Conservation (phyloP, 345 rosid genomes). For the Linum tenue region DNA sequence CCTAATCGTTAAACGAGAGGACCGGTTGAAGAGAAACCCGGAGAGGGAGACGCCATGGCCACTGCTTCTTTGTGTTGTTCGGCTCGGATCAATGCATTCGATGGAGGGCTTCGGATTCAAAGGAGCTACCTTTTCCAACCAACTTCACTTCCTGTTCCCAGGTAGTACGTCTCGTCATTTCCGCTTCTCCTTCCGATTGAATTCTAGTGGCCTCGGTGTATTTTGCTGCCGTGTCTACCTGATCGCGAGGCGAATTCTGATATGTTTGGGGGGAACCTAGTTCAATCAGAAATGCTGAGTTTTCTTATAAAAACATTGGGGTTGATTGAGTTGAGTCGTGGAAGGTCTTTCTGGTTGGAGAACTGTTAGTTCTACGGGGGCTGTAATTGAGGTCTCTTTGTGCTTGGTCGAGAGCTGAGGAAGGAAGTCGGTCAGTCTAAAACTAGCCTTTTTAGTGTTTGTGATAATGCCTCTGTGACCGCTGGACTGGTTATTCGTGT, state of each 20-base stretch:
- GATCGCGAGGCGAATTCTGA: neutral
- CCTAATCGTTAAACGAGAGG: conserved; percentile 13
- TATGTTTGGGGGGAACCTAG: conserved; percentile 6
- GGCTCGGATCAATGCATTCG: conserved; percentile 49
- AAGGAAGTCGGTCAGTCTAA: neutral
- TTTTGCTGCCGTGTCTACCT: neutral
- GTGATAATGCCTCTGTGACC: conserved; percentile 15
- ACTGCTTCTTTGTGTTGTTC: conserved; percentile 51
- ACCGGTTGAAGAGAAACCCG: neutral
- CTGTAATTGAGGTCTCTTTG: neutral
- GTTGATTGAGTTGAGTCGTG: conserved; percentile 5
- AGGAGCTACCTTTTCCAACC: conserved; percentile 27
- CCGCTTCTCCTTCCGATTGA: neutral
- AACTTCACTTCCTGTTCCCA: conserved; percentile 30
- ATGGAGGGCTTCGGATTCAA: conserved; percentile 33
- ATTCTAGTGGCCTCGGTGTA: conserved; percentile 7
- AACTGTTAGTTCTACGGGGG: neutral
- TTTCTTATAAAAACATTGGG: neutral
- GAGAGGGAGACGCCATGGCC: conserved; percentile 25
- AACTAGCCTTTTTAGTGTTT: conserved; percentile 9
- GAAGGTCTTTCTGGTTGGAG: neutral
- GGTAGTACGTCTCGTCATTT: conserved; percentile 20
- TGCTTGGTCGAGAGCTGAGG: neutral
- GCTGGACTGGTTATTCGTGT: neutral
- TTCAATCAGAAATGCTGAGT: conserved; percentile 3